Conservation (phyloP, 1,139 yeast species). For the Blastobotrys raffinosifermentans region DNA sequence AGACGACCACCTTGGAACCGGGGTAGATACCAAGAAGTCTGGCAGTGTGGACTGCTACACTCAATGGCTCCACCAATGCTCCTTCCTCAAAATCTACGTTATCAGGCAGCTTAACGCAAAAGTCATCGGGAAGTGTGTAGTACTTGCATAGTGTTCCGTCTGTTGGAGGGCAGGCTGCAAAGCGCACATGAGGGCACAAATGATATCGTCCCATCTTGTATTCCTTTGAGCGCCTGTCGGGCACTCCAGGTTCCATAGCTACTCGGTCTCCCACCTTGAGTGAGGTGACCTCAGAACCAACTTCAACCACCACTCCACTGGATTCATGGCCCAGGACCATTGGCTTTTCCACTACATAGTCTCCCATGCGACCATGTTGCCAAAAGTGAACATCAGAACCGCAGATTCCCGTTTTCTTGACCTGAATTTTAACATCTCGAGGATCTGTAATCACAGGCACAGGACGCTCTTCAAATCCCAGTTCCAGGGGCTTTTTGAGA, state of each 20-base stretch:
- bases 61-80: constrained; percentile 81
- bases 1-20: constrained; percentile 72
- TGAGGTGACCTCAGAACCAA: constrained; percentile 53
- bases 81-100: constrained; percentile 76
- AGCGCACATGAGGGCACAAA: constrained; percentile 73
- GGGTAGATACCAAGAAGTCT: constrained; percentile 57
- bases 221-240: constrained; percentile 66
- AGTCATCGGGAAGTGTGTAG: constrained; percentile 76
- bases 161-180: constrained; percentile 82
- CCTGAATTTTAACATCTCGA: constrained; percentile 66
- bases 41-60: constrained; percentile 81
- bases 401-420: constrained; percentile 79
- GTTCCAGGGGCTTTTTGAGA: constrained; percentile 56
- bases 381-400: constrained; percentile 86
- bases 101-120: constrained; percentile 72
- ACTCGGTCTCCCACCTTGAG: constrained; percentile 34
- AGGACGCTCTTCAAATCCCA: constrained; percentile 59
- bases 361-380: constrained; percentile 73
- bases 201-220: constrained; percentile 74
- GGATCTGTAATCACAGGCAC: constrained; percentile 57
- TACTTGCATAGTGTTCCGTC: constrained; percentile 68
- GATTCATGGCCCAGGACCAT: constrained; percentile 61
- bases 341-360: constrained; percentile 27
- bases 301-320: constrained; percentile 61
- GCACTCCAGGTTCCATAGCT: constrained; percentile 82